Base-by-base conservation (phyloP, 2,329 filamentous ascomycete genomes). In the Colletotrichum tanaceti region DNA sequence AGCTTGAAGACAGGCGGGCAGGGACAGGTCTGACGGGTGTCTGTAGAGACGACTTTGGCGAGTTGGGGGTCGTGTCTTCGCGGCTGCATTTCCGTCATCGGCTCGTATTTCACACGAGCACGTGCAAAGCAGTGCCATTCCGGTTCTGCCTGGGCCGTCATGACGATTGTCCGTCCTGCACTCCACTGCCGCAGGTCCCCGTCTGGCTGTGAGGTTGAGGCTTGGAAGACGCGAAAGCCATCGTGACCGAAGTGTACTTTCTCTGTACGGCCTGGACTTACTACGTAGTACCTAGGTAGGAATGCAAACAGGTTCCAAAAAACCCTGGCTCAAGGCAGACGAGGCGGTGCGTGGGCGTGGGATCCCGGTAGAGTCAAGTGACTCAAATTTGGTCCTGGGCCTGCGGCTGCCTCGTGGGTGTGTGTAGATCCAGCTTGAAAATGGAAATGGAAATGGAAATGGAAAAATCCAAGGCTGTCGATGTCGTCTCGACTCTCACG, bases 401-500 rank as follows among this genome's bases (percentile, higher is more conserved):
- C n/a, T n/a, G n/a, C n/a, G n/a, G n/a, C n/a, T n/a, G 20, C 28
- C 28, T 52, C 18, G 28, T 38, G 50, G 28, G n/a, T n/a, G n/a
- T n/a, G 18, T 38, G 50, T 54, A 38, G 32, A 58, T 64, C 41
- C 20, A 20, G 28, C 28, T 47, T n/a, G n/a, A n/a, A n/a, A n/a
- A n/a, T n/a, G n/a, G n/a, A n/a, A n/a, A n/a, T 35, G 14, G 14
- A 59, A 11, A 22, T 47, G 4, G n/a, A 9, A 38, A 24, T 18
- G 16, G 20, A 32, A 32, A 32, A 62, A 54, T 61, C 16, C 22
- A 43, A 43, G 66, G 66, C 62, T 65, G 49, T 66, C 62, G 44
- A 65, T 4, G 55, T 11, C 14, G 41, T n/a, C n/a, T n/a, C n/a
- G n/a, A n/a, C n/a, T 59, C 60, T 68, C 65, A 68, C 54, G 60